Base-by-base conservation (phyloP, 164 flowering plant species). In the Vitis rotundifolia region DNA sequence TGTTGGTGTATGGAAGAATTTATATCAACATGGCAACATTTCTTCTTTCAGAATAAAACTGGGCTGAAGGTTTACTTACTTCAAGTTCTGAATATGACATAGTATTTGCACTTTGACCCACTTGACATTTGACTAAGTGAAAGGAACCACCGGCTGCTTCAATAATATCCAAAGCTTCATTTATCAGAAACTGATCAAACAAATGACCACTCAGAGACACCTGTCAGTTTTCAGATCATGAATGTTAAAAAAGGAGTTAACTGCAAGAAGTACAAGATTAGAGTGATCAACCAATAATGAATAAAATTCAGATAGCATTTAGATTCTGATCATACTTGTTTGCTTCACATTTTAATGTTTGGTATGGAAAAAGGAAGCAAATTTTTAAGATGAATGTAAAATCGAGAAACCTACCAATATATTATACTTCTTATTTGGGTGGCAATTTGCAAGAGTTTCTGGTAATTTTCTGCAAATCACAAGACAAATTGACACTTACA, bases 81-180 rank as follows among this genome's bases (percentile, higher is more conserved):
- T 96, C 97, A 76, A 96, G 92, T 66, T 96, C 99, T 49, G 99
- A 96, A 71, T 80, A 87, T 66, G 99, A 93, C 78, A 78, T 71
- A 18, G 81, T 84, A 77, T 73, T 69, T 37, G 92, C 47, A 79
- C 87, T 91, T 80, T 93, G 98, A 75, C 99, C 99, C 57, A 96
- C 90, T 71, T 88, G 90, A 76, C 98, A 96, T 69, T 84, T 92
- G 18, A 84, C 91, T 78, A 93, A 79, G 67, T 86, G 95, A 75
- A 96, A 96, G 68, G 97, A 87, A 63, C 99, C 99, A 61, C 98
- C 98, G 1, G 98, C 99, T 68, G 92, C 92, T 89, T 96, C 99
- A 48, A 96, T 93, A 69, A 89, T 91, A 79, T 96, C 97, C 74
- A 96, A 74, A 18, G 98, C 98, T 78, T 92, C 97, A 75, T 96